phyloP scores from a whole-genome alignment of 1,139 yeast genomes.

The Arxiozyma bovina region DNA sequence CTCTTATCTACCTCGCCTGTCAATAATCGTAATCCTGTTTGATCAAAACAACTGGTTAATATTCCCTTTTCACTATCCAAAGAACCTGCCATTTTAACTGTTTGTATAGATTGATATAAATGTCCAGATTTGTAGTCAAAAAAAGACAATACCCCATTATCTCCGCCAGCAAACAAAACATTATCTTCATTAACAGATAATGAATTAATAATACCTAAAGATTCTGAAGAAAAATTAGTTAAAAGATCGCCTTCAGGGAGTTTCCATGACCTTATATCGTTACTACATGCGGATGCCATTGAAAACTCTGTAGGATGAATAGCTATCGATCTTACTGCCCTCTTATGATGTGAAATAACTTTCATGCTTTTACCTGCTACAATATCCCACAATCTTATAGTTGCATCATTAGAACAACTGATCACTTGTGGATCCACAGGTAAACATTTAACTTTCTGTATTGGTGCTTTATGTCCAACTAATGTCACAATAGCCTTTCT shows the following conservation, averaged over 20 bases:
- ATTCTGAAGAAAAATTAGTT: slow-evolving; percentile 42
- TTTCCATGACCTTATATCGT: slow-evolving; percentile 75
- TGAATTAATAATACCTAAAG: slow-evolving; percentile 56
- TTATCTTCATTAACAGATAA: slow-evolving; percentile 58
- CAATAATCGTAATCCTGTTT: slow-evolving; percentile 68
- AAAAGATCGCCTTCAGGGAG: slow-evolving; percentile 70
- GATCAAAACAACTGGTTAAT: slow-evolving; percentile 65
- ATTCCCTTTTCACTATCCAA: slow-evolving; percentile 60
- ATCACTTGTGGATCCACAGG: slow-evolving; percentile 77
- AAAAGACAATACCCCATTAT: slow-evolving; percentile 68
- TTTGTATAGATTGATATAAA: slow-evolving; percentile 44
- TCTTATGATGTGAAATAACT: slow-evolving; percentile 73
- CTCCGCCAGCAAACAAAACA: slow-evolving; percentile 73
- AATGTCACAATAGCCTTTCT: slow-evolving; percentile 67
- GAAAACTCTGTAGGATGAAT: slow-evolving; percentile 67
- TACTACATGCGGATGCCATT: slow-evolving; percentile 73
- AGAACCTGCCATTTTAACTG: slow-evolving; percentile 63
- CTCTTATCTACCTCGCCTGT: slow-evolving; percentile 90
- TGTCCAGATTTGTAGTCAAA: slow-evolving; percentile 72
- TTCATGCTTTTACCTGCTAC: slow-evolving; percentile 50
- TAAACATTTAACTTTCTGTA: slow-evolving; percentile 60
- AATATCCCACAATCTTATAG: slow-evolving; percentile 82
- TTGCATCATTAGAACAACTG: slow-evolving; percentile 76
- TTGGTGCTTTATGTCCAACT: slow-evolving; percentile 72
- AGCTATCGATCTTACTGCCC: slow-evolving; percentile 66